Base-by-base conservation (phyloP, 257 asterid species). In the Thymus quinquecostatus region DNA sequence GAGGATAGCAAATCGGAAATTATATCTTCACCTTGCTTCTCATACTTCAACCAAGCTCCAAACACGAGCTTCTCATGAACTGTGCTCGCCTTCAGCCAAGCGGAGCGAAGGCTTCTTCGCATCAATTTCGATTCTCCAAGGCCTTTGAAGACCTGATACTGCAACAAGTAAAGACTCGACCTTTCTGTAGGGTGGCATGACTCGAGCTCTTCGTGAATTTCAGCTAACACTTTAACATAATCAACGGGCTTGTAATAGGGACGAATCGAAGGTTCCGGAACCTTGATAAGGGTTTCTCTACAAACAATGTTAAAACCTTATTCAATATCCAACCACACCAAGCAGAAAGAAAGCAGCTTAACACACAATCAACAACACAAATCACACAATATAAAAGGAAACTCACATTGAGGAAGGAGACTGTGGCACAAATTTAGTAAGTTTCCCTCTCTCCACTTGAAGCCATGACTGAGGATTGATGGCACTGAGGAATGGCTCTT, bases 401-500 rank as follows among this genome's bases (percentile, higher is more conserved):
- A 75, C 92, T 70, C 85, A 89, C 99, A 89, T 83, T 53, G 98
- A 91, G 72, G 97, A 87, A 64, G 91, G 85, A 44, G 94, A 80
- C 65, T 84, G 85, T 9, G 84, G 75, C n/a, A 91, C 83, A 45
- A 82, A 76, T 77, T 92, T 88, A 12, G 96, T 61, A 61, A 83
- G 92, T 74, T 95, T 92, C 45, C 99, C 99, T 87, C 98, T 88
- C 82, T 95, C 99, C 77, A 89, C 99, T 82, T 92, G 99, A 77
- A 95, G 93, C 98, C 99, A 95, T 73, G 98, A 86, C 82, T 95
- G 99, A 33, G 98, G 99, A 81, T 85, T 89, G 76, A 92, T 77
- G 12, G 89, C 74, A 72, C 81, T 87, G 43, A 87, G 84, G 64
- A 84, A 89, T 30, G 93, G 83, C 53, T 92, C 97, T 80, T 86